These are phyloP conservation scores for Cladophialophora carrionii DNA, from an alignment of 2,329 filamentous ascomycete species.

Conservation along the genomic window DNA sequence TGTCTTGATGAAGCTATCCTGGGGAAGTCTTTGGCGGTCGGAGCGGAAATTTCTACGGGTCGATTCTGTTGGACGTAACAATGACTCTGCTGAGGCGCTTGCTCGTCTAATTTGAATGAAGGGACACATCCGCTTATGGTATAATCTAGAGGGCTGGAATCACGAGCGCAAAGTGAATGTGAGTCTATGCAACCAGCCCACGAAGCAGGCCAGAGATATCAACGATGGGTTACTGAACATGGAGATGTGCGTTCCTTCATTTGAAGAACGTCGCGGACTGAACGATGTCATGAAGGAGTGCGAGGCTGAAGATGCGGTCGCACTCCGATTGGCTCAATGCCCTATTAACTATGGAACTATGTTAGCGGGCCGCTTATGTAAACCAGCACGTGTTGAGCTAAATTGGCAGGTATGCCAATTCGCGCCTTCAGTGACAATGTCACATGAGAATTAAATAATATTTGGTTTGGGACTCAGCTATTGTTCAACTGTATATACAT, in stretches of 20 bases:
- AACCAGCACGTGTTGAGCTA: neutral
- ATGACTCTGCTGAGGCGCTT: neutral
- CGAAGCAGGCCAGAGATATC: neutral
- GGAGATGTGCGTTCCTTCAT: conserved; percentile 12
- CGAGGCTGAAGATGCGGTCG: neutral
- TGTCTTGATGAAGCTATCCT: neutral
- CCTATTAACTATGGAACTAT: too few species aligned
- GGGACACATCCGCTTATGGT: neutral
- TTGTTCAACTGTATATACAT: neutral
- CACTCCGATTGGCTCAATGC: neutral
- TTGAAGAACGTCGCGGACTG: neutral
- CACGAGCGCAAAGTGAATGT: neutral
- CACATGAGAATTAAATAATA: neutral
- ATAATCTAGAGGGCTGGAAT: neutral
- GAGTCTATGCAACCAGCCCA: neutral
- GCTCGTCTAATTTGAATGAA: neutral
- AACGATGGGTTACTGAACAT: neutral
- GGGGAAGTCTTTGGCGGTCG: neutral
- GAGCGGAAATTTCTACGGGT: neutral
- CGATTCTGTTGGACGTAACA: neutral
- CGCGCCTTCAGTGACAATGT: too few species aligned
- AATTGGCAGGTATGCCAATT: neutral
- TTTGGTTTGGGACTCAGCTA: neutral
- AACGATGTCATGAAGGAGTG: neutral
- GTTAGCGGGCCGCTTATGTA: neutral